These are phyloP conservation scores for Gossypium turneri DNA, from an alignment of 345 rosid genomes.

Conservation along the genomic window DNA sequence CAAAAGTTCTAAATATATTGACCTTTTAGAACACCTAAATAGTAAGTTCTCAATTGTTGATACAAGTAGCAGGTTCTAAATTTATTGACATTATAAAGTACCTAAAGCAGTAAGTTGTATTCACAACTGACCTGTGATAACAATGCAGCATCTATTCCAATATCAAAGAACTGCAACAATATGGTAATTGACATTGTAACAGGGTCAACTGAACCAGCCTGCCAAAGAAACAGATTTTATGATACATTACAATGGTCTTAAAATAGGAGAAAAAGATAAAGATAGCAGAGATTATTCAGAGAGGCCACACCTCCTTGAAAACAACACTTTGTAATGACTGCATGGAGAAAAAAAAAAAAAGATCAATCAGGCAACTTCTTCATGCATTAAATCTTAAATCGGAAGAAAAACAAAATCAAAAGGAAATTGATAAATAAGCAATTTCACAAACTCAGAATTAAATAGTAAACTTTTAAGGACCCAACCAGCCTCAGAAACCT, in stretches of 20 bases:
- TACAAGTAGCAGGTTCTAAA: neutral
- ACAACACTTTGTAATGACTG: conserved; percentile 98
- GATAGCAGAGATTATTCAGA: conserved; percentile 6
- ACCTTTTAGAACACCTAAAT: no score
- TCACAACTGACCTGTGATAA: conserved; percentile 71
- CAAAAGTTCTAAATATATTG: no score
- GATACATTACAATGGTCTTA: neutral
- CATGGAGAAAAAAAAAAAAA: conserved; percentile 24
- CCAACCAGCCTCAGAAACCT: neutral
- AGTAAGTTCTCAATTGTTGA: no score
- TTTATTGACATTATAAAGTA: neutral
- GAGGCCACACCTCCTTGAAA: conserved; percentile 75
- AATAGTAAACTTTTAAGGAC: neutral
- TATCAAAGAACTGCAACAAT: conserved; percentile 86
- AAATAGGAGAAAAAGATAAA: neutral
- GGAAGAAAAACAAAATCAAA: neutral
- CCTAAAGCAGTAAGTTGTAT: neutral
- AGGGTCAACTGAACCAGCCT: conserved; percentile 97
- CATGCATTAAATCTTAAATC: conserved; percentile 9
- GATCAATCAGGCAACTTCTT: conserved; percentile 21
- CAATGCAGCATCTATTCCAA: conserved; percentile 81
- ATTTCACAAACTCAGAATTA: neutral
- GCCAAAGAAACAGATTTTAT: conserved; percentile 32
- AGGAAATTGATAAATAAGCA: neutral
- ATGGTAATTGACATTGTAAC: conserved; percentile 87